Evolutionary conservation across 2,329 filamentous ascomycete species (phyloP).

Genomic region (Diplodia intermedia): DNA sequence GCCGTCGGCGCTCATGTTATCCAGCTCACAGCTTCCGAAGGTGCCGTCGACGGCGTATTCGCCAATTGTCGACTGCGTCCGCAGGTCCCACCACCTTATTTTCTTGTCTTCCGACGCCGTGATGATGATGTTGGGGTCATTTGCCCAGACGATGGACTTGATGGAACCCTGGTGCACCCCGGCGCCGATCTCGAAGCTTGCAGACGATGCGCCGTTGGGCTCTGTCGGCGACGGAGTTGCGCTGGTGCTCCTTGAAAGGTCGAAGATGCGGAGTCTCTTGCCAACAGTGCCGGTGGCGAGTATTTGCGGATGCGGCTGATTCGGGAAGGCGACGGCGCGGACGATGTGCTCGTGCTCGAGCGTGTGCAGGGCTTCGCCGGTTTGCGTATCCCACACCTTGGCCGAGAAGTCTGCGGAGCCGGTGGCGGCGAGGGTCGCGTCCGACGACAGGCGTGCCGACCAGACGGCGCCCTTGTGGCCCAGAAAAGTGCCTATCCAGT

Average conservation of each 20-base stretch:
- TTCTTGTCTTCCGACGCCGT: slow-evolving; percentile 91
- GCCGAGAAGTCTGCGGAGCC: slow-evolving; percentile 96
- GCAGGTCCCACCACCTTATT: slow-evolving; percentile 92
- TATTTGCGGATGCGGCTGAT: slow-evolving; percentile 76
- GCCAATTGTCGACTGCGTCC: slow-evolving; percentile 74
- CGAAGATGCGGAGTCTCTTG: slow-evolving; percentile 95
- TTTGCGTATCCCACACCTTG: slow-evolving; percentile 97
- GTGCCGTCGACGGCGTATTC: slow-evolving; percentile 81
- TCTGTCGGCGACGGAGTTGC: slow-evolving; percentile 37
- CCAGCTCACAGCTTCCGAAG: slow-evolving; percentile 89
- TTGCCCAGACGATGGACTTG: slow-evolving; percentile 95
- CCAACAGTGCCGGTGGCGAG: slow-evolving; percentile 94
- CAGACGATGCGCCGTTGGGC: slow-evolving; percentile 55
- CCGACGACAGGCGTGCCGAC: slow-evolving; percentile 89
- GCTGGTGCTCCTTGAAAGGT: slow-evolving; percentile 68
- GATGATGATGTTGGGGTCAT: slow-evolving; percentile 84
- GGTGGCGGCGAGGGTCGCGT: slow-evolving; percentile 87
- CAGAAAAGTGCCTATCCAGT: slow-evolving; percentile 98
- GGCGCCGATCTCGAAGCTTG: slow-evolving; percentile 85
- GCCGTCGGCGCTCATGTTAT: slow-evolving; percentile 71
- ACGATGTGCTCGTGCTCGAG: slow-evolving; percentile 95
- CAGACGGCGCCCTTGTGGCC: slow-evolving; percentile 98
- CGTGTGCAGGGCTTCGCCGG: slow-evolving; percentile 85
- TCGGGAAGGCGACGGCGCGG: slow-evolving; percentile 82
- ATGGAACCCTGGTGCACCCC: slow-evolving; percentile 86